Evolutionary conservation across 2,329 filamentous ascomycete species (phyloP), one percentile per base, ranked within the genome.

Genomic region (Tympanopsis confertula): DNA sequence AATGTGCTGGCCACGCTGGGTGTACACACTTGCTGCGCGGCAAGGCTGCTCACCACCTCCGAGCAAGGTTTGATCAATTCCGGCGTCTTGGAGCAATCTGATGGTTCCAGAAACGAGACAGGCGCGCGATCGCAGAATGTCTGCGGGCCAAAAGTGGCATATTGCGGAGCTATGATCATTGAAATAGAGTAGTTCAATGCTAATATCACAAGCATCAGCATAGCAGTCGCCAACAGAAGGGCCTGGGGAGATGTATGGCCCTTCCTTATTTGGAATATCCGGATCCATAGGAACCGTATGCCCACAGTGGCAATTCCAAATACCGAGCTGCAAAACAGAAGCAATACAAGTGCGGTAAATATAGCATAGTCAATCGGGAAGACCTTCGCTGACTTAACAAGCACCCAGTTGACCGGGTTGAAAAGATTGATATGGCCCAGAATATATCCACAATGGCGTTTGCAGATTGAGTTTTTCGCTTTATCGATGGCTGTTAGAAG

Each of bases 401-500:
- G 76, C 40, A 94, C 66, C 74, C 82, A 94, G 63, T 98, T 96
- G 53, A 95, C 68, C 1, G 91, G 91, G 56, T 98, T 91, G 66
- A 95, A 94, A 48, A 96, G 78, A 56, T 93, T 86, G 56, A 93
- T 83, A 52, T 68, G 71, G 32, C 80, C 86, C 4, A 98, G 71
- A 36, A 96, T 84, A 60, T 95, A 98, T 44, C 91, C 91, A 55
- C 91, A 98, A 49, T 77, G 79, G 41, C 78, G 68, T 57, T 91
- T 89, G 72, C 91, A 98, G 44, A 93, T 66, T 3, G 88, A 95
- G 64, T 96, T 95, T 58, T 83, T 88, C 24, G 87, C 86, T 65
- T 96, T 96, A 71, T 98, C 91, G 51, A 96, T 87, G 47, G 79
- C 83, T 0, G 89, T 96, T 54, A 96, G 83, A 47, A 96, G 72